Conservation (phyloP, 2,329 filamentous ascomycete genomes). For the Phyllosticta citrichinensis region DNA sequence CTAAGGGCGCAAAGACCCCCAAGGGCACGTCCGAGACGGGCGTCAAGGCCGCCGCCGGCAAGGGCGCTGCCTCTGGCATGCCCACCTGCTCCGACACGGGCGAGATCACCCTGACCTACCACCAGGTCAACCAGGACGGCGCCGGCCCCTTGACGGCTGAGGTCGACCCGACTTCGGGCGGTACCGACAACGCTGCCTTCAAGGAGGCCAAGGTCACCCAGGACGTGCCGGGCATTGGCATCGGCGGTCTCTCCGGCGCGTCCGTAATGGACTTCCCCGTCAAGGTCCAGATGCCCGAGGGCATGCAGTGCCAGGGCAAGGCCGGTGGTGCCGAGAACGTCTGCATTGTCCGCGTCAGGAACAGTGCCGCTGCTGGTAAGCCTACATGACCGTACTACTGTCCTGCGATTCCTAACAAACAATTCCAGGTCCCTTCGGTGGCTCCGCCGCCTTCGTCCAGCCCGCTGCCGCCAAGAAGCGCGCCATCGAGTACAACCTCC, state of each 20-base stretch:
- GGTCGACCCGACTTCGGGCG: conserved; percentile 54
- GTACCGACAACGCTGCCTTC: conserved; percentile 52
- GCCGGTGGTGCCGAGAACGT: conserved; percentile 51
- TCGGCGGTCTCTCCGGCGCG: conserved; percentile 49
- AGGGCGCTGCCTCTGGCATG: conserved; percentile 44
- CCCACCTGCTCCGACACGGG: conserved; percentile 53
- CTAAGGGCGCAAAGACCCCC: conserved; percentile 38
- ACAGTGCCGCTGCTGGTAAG: conserved; percentile 42
- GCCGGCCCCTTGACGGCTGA: conserved; percentile 53
- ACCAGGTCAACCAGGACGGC: conserved; percentile 61
- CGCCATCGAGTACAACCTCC: conserved; percentile 45
- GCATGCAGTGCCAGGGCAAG: conserved; percentile 55
- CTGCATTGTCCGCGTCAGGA: conserved; percentile 56
- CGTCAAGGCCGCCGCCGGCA: conserved; percentile 45
- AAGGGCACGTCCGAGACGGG: conserved; percentile 40
- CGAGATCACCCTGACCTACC: conserved; percentile 53
- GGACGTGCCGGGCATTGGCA: conserved; percentile 50
- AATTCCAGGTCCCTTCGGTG: conserved; percentile 51
- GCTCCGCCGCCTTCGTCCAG: conserved; percentile 57
- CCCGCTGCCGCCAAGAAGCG: conserved; percentile 49
- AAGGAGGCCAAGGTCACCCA: conserved; percentile 47
- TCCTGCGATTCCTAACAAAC: background rate
- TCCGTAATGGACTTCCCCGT: conserved; percentile 55
- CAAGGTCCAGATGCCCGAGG: conserved; percentile 54
- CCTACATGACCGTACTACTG: background rate